Conservation (phyloP, 208 protist genomes). For the Endotrypanum monterogeii region DNA sequence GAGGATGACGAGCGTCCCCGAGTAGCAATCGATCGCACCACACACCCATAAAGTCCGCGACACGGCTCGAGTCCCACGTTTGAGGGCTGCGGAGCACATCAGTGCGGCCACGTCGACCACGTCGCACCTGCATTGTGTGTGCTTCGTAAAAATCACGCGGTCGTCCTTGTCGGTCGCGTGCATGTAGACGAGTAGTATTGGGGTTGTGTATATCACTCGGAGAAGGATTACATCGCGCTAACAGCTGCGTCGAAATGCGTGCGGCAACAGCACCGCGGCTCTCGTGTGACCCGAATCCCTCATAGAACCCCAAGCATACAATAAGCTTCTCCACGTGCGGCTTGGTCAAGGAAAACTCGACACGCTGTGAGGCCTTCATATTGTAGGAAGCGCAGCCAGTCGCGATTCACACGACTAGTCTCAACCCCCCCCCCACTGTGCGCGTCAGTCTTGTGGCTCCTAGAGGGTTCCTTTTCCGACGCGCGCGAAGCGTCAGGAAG, state of each 20-base stretch:
- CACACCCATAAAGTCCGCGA: slow-evolving; percentile 68
- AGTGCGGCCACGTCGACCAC: slow-evolving; percentile 3
- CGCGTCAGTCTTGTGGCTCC: neutral
- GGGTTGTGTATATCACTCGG: slow-evolving; percentile 80
- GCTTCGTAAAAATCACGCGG: slow-evolving; percentile 41
- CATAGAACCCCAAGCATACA: slow-evolving; percentile 55
- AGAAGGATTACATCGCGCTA: slow-evolving; percentile 56
- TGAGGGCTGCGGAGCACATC: slow-evolving; percentile 50
- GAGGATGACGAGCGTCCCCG: slow-evolving; percentile 51
- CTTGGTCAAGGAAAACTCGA: slow-evolving; percentile 37
- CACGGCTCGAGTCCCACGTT: slow-evolving; percentile 71
- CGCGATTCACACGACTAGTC: neutral
- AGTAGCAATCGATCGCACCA: slow-evolving; percentile 89
- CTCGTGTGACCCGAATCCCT: neutral
- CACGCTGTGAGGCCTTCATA: slow-evolving; percentile 20
- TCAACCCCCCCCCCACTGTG: neutral
- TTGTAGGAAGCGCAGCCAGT: neutral
- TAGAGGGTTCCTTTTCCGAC: neutral
- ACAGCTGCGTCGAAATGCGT: slow-evolving; percentile 47
- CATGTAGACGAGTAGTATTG: slow-evolving; percentile 45
- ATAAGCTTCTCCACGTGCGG: slow-evolving; percentile 51
- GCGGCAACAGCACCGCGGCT: slow-evolving; percentile 44
- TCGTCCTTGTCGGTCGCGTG: slow-evolving; percentile 59
- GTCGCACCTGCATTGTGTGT: slow-evolving; percentile 9
- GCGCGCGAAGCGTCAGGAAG: neutral